Evolutionary conservation across 495 filamentous ascomycete genomes (phyloP).

Genomic region (Trichoderma parareesei): DNA sequence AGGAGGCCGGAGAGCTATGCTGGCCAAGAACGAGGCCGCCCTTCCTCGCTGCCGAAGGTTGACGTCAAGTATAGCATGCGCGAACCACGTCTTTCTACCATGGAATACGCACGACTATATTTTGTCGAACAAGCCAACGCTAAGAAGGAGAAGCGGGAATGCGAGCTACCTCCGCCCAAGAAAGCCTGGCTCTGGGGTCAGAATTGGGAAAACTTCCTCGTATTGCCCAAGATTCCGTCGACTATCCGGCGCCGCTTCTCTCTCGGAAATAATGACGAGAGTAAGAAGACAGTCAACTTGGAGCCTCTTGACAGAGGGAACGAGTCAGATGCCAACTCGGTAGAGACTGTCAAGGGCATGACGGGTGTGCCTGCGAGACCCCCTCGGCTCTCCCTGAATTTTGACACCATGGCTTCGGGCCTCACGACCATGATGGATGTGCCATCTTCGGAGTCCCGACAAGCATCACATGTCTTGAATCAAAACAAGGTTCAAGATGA

Average conservation of each 20-base stretch:
- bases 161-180: constrained; percentile 9
- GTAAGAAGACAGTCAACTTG: neutral
- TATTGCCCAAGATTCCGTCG: neutral
- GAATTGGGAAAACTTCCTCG: constrained; percentile 8
- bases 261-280: neutral
- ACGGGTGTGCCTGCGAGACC: neutral
- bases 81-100: constrained; percentile 8
- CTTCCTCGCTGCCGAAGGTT: neutral
- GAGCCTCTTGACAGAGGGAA: neutral
- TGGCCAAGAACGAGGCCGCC: neutral
- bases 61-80: constrained; percentile 2
- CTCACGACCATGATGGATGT: neutral
- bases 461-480: neutral
- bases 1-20: neutral
- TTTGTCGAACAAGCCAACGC: constrained; percentile 4
- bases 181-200: constrained; percentile 10
- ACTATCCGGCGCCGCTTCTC: constrained; percentile 1
- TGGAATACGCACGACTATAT: constrained; percentile 8
- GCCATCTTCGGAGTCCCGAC: neutral
- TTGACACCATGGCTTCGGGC: neutral
- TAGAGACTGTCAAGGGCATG: neutral
- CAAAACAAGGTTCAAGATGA: neutral
- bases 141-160: neutral
- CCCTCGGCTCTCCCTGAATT: constrained; percentile 7
- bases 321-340: neutral